Conservation (phyloP, 1,139 yeast species). For the Zygoascus sp. region DNA sequence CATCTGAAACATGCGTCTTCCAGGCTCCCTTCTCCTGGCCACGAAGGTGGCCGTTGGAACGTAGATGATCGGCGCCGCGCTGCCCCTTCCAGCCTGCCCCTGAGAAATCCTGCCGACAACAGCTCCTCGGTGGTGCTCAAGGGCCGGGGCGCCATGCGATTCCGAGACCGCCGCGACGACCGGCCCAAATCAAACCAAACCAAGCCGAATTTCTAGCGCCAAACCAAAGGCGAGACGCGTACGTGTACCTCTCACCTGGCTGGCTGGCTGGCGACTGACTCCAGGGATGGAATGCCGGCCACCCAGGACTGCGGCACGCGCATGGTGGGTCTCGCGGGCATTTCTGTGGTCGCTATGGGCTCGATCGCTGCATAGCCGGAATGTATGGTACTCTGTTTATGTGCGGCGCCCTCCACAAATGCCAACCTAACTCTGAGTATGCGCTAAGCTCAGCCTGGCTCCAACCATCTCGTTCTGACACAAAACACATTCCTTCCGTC, state of each 20-base stretch:
- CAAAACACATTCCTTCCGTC: too few relatives aligned
- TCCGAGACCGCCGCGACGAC: slow-evolving; percentile 18
- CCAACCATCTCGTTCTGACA: too few relatives aligned
- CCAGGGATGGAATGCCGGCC: too few relatives aligned
- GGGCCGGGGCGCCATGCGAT: slow-evolving; percentile 32
- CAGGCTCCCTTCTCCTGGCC: too few relatives aligned
- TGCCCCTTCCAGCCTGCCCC: not conserved
- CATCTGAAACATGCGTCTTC: not conserved
- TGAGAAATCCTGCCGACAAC: not conserved
- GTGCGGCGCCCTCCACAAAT: slow-evolving; percentile 4
- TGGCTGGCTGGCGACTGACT: too few relatives aligned
- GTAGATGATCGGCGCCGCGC: not conserved
- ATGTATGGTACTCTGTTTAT: not conserved
- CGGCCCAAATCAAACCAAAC: too few relatives aligned
- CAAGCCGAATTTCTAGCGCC: too few relatives aligned
- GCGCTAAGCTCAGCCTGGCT: too few relatives aligned
- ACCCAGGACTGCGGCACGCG: too few relatives aligned
- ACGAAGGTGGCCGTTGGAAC: slow-evolving; percentile 2
- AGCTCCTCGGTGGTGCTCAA: slow-evolving; percentile 22
- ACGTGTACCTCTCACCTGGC: too few relatives aligned
- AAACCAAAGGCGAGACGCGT: too few relatives aligned
- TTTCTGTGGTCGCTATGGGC: not conserved
- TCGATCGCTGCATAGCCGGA: not conserved
- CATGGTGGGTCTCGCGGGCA: not conserved
- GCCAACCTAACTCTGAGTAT: too few relatives aligned